Base-by-base conservation (phyloP, 352 stramenopile species). In the Globisporangium uncinulatum region DNA sequence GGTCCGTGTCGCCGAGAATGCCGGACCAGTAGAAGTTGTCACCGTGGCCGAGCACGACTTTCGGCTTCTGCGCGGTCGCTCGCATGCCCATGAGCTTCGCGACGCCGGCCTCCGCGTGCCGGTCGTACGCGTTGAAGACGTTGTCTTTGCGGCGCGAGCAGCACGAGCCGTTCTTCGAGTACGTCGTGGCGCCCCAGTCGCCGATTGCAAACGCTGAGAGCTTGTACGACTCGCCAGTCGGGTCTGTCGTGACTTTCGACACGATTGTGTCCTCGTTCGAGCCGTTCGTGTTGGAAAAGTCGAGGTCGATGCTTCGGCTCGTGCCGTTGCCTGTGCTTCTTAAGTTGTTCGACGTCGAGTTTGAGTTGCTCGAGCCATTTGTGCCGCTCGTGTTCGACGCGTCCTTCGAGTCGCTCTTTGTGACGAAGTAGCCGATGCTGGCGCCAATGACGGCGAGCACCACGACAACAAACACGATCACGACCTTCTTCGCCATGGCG, bases 21-120 rank as follows among this genome's bases (percentile, higher is more conserved):
- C 76, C 76, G 14, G 73, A 73, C 73, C 73, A 87, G 67, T 87
- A 87, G 47, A 87, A 87, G 66, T 86, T 86, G 51, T 87, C 76
- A 31, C 73, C 79, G 60, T 89, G 79, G 32, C 79, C 77, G 21
- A 89, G 53, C 24, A 89, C 71, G 29, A 68, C 76, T 62, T 87
- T 80, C 8, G 79, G 79, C 24, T 70, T 75, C 0, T 67, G 57
- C 20, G 74, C 66, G 3, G 66, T 58, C 7, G 66, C 62, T 0
- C 43, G 67, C 21, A 74, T 75, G 63, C 77, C 74, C 79, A 89
- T 91, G 29, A 91, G 56, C 21, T 54, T 61, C n/a, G 71, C 74
- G 10, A 89, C 79, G 8, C 82, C 72, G 54, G 85, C 78, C 53
- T 91, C 76, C 6, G 80, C 78, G 24, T 83, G 72, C 31, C 83